These are phyloP conservation scores for Puccinia triticina DNA, from an alignment of 1,284 basidiomycete genomes.

Conservation along the genomic window DNA sequence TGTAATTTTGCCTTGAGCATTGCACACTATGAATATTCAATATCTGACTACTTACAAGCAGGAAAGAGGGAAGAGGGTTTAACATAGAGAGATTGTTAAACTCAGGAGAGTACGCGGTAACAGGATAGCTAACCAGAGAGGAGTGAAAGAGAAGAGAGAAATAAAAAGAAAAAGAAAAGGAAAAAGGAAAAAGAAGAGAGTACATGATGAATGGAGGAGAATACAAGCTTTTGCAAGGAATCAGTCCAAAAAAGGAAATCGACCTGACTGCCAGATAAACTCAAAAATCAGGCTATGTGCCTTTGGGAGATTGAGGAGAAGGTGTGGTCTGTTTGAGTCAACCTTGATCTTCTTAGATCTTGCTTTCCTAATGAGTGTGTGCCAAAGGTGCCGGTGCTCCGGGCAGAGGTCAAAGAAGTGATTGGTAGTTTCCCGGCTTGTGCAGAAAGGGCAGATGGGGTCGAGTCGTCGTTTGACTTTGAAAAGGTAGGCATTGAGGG, in stretches of 20 bases:
- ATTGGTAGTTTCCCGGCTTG: neutral
- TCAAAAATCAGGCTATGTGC: neutral
- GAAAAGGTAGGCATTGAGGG: neutral
- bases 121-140: neutral
- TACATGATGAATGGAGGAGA: no score
- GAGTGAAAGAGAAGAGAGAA: neutral
- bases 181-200: neutral
- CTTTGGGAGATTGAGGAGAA: neutral
- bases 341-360: no score
- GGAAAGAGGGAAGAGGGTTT: neutral
- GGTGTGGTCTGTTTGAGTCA: neutral
- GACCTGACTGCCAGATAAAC: neutral
- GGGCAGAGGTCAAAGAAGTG: no score
- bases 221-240: no score
- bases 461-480: neutral
- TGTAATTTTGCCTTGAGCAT: neutral
- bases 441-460: neutral
- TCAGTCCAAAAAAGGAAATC: neutral
- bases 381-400: no score
- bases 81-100: neutral
- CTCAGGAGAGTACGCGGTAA: neutral
- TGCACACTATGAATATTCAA: conserved; percentile 21
- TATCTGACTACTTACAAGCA: neutral
- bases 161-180: neutral
- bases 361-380: no score